These are phyloP conservation scores for Tremella mesenterica DNA, from an alignment of 768 basidiomycete genomes.

Conservation along the genomic window DNA sequence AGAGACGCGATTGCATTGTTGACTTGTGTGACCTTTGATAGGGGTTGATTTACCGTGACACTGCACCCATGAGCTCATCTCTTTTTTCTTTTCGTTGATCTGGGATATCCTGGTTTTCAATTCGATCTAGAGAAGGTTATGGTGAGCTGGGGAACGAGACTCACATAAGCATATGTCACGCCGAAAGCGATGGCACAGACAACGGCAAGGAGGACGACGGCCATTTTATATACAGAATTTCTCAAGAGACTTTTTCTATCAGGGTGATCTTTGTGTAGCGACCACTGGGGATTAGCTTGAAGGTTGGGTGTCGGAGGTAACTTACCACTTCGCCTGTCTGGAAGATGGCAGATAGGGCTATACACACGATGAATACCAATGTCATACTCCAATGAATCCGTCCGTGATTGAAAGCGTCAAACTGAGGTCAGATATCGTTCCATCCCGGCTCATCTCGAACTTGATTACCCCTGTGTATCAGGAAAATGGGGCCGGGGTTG, in stretches of 20 bases:
- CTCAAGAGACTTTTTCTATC: slow-evolving; percentile 40
- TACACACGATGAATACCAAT: slow-evolving; percentile 44
- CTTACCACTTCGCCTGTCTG: slow-evolving; percentile 43
- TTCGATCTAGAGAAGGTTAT: too few relatives aligned
- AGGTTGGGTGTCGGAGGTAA: slow-evolving; percentile 1
- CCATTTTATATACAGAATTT: slow-evolving; percentile 45
- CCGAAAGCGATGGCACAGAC: slow-evolving; percentile 43
- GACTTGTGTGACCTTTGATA: slow-evolving; percentile 15
- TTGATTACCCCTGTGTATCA: too few relatives aligned
- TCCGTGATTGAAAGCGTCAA: slow-evolving; percentile 39
- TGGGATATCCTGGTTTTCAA: too few relatives aligned
- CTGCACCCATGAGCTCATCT: too few relatives aligned
- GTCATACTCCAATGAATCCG: slow-evolving; percentile 40
- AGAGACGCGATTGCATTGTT: slow-evolving; percentile 37
- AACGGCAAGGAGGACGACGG: slow-evolving; percentile 43
- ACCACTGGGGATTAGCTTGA: slow-evolving; percentile 25
- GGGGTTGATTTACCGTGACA: slow-evolving; percentile 25
- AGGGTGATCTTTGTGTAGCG: slow-evolving; percentile 44
- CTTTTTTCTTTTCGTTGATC: too few relatives aligned
- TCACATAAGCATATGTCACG: slow-evolving; percentile 39
- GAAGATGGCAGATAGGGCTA: slow-evolving; percentile 44
- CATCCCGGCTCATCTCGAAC: too few relatives aligned
- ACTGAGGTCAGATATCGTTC: slow-evolving; percentile 18
- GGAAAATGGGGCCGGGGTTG: too few relatives aligned
- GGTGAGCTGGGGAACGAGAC: too few relatives aligned